phyloP scores from a whole-genome alignment of 2,329 filamentous ascomycete genomes.

The Fusarium albosuccineum region DNA sequence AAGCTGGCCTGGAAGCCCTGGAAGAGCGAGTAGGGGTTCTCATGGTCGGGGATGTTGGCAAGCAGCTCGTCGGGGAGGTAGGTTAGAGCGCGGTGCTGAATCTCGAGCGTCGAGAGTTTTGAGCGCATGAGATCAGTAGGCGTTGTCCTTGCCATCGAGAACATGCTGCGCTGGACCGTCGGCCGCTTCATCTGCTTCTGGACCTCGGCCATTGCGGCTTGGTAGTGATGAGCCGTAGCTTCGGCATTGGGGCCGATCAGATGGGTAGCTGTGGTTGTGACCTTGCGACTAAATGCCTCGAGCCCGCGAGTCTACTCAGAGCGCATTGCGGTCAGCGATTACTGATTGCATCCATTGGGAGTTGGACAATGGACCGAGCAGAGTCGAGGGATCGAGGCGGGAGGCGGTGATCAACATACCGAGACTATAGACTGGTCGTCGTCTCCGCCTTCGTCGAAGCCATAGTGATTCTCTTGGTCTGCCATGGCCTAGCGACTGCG shows the following conservation, averaged over 20 bases:
- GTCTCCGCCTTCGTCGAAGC: constrained; percentile 60
- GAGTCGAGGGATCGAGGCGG: constrained; percentile 8
- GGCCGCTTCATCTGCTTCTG: constrained; percentile 90
- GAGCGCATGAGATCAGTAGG: constrained; percentile 95
- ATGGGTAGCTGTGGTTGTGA: constrained; percentile 92
- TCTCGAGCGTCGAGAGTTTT: constrained; percentile 89
- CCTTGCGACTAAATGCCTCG: constrained; percentile 93
- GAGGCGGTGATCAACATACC: constrained; percentile 48
- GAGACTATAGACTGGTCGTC: constrained; percentile 63
- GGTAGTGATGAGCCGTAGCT: constrained; percentile 76
- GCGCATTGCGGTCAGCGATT: constrained; percentile 37
- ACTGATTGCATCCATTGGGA: constrained; percentile 11
- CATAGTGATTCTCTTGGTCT: constrained; percentile 59
- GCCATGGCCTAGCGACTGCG: constrained; percentile 55
- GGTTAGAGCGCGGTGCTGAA: constrained; percentile 91
- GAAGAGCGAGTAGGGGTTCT: constrained; percentile 91
- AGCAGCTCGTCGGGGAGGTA: constrained; percentile 93
- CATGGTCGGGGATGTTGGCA: constrained; percentile 86
- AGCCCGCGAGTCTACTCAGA: constrained; percentile 80
- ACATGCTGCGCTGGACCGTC: constrained; percentile 87
- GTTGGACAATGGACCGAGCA: constrained; percentile 34
- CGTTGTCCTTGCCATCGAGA: constrained; percentile 89
- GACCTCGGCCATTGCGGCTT: constrained; percentile 88
- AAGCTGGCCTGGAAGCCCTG: constrained; percentile 95
- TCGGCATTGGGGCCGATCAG: constrained; percentile 78